Conservation (phyloP, 2,329 filamentous ascomycete genomes). For the Fusarium caatingaense region DNA sequence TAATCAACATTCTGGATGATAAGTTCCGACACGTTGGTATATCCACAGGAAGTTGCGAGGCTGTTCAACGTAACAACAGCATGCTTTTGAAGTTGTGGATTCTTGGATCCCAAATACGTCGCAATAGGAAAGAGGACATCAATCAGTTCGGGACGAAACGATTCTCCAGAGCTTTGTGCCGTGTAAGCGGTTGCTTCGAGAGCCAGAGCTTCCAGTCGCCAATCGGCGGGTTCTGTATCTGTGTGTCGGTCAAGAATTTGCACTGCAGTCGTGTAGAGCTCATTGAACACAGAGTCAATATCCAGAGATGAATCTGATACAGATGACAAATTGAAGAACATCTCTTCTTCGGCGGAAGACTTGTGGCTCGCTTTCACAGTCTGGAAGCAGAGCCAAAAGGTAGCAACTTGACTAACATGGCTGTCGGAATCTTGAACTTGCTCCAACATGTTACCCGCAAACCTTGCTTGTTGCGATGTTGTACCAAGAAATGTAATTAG, state of each 20-base stretch:
- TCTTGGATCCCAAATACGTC: slow-evolving; percentile 82
- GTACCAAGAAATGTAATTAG: slow-evolving; percentile 68
- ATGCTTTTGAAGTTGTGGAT: slow-evolving; percentile 77
- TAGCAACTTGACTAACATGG: slow-evolving; percentile 71
- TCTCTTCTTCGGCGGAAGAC: slow-evolving; percentile 67
- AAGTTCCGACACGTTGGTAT: slow-evolving; percentile 78
- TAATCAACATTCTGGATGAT: slow-evolving; percentile 96
- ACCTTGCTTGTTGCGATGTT: slow-evolving; percentile 67
- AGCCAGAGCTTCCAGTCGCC: slow-evolving; percentile 81
- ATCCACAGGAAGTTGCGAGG: slow-evolving; percentile 80
- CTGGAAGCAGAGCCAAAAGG: slow-evolving; percentile 84
- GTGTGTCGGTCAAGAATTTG: slow-evolving; percentile 67
- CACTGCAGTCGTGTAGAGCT: slow-evolving; percentile 77
- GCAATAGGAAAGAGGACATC: slow-evolving; percentile 93
- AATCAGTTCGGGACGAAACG: slow-evolving; percentile 86
- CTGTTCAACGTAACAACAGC: slow-evolving; percentile 86
- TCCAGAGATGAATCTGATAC: slow-evolving; percentile 53
- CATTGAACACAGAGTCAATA: slow-evolving; percentile 64
- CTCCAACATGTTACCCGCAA: slow-evolving; percentile 74
- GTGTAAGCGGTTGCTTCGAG: slow-evolving; percentile 84
- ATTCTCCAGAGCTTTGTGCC: slow-evolving; percentile 71
- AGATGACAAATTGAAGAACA: slow-evolving; percentile 70
- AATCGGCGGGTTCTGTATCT: slow-evolving; percentile 66
- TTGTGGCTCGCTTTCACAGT: slow-evolving; percentile 70
- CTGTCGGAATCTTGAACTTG: slow-evolving; percentile 66